Conservation (phyloP, 148 eudicot genomes). For the Fagopyrum homotropicum region DNA sequence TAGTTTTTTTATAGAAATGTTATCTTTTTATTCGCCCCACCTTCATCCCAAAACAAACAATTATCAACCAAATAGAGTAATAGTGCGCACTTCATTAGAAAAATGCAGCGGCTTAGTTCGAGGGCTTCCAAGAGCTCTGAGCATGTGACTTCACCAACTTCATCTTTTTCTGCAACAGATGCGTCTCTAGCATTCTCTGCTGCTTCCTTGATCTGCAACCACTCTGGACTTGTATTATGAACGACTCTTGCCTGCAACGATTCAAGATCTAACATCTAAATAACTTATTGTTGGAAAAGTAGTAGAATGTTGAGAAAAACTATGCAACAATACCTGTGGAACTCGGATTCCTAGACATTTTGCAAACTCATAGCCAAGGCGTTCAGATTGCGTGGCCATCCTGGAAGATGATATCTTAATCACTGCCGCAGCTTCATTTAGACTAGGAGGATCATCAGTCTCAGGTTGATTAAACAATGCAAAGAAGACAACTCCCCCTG, state of each 20-base stretch:
- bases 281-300: neutral
- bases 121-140: conserved; percentile 99
- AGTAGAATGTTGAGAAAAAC: neutral
- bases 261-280: neutral
- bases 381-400: conserved; percentile 99
- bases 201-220: conserved; percentile 89
- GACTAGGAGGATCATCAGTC: conserved; percentile 39
- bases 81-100: conserved; percentile 64
- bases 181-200: conserved; percentile 78
- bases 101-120: conserved; percentile 88
- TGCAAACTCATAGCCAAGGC: conserved; percentile 96
- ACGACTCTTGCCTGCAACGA: conserved; percentile 75
- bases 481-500: conserved; percentile 98
- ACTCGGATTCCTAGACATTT: conserved; percentile 90
- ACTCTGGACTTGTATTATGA: conserved; percentile 75
- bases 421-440: conserved; percentile 85
- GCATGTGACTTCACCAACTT: conserved; percentile 80
- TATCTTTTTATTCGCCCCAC: too few species aligned
- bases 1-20: too few species aligned
- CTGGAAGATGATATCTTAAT: conserved; percentile 94
- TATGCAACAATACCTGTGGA: conserved; percentile 63
- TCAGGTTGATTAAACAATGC: conserved; percentile 65
- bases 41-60: neutral
- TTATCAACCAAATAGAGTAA: neutral
- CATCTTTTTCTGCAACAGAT: conserved; percentile 64